A percentile compares a stretch with the other conserved stretches of the same genome.
Evolutionary conservation across 1,284 basidiomycete species (phyloP).

Genomic region (Wallemia mellicola): DNA sequence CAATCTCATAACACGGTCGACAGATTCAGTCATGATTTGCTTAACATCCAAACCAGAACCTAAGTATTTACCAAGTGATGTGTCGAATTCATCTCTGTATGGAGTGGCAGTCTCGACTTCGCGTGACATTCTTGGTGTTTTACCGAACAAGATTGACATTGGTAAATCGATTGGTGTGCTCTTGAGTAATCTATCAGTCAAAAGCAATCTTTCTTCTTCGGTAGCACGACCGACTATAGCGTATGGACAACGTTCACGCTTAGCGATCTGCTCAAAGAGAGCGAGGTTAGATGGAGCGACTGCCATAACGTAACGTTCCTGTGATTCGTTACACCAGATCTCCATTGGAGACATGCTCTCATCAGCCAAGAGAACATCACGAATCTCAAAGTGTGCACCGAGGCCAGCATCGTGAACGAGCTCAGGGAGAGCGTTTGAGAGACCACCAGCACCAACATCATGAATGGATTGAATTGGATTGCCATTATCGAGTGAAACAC

Average conservation of each 20-base stretch:
- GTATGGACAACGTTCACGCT: constrained; percentile 72
- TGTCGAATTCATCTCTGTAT: constrained; percentile 33
- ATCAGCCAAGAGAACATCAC: constrained; percentile 75
- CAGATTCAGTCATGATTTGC: constrained; percentile 28
- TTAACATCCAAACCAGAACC: constrained; percentile 17
- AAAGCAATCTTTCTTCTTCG: constrained; percentile 44
- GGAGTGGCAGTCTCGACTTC: constrained; percentile 28
- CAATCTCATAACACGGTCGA: constrained; percentile 54
- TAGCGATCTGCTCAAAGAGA: constrained; percentile 44
- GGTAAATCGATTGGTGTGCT: constrained; percentile 58
- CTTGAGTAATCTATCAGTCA: constrained; percentile 57
- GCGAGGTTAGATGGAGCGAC: constrained; percentile 24
- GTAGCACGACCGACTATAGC: constrained; percentile 72
- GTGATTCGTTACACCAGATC: constrained; percentile 98
- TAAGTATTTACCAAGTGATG: constrained; percentile 35
- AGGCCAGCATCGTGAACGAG: constrained; percentile 78
- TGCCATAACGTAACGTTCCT: constrained; percentile 90
- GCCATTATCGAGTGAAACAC: constrained; percentile 30
- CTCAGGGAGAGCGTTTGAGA: constrained; percentile 90
- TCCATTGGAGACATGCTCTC: constrained; percentile 92
- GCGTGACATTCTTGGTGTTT: constrained; percentile 74
- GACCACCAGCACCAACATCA: constrained; percentile 87
- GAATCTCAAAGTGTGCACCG: constrained; percentile 78
- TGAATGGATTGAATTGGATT: constrained; percentile 90
- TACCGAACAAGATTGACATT: constrained; percentile 91